phyloP scores from a whole-genome alignment of 305 asterid species.

The Withania somnifera region DNA sequence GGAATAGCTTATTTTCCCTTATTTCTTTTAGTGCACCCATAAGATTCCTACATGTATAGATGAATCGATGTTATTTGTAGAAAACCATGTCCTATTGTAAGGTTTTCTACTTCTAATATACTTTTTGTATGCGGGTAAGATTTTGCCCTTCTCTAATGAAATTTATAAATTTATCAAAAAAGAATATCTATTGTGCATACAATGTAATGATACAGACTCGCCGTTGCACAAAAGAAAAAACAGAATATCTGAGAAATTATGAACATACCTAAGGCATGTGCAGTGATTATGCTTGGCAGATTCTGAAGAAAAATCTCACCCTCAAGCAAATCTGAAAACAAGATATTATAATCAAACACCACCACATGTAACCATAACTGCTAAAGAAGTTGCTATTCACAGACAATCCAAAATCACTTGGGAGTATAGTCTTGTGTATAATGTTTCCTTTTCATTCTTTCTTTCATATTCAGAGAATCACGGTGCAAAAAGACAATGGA shows the following conservation, averaged over 20 bases:
- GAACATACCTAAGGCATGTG: constrained; percentile 74
- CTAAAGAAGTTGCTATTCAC: not conserved
- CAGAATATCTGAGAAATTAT: not conserved
- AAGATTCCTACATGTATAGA: too few species aligned
- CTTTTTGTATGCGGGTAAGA: too few species aligned
- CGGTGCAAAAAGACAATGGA: not conserved
- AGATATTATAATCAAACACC: constrained; percentile 5
- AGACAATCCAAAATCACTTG: not conserved
- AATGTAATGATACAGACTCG: not conserved
- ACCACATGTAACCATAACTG: not conserved
- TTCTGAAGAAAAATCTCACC: constrained; percentile 98
- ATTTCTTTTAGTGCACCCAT: too few species aligned
- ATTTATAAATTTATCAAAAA: too few species aligned
- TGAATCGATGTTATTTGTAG: too few species aligned
- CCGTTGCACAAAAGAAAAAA: not conserved
- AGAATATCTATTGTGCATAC: not conserved
- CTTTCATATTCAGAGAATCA: not conserved
- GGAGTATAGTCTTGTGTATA: not conserved
- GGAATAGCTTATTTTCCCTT: too few species aligned
- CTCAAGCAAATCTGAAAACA: constrained; percentile 65
- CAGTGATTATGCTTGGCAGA: constrained; percentile 87
- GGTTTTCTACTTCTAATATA: too few species aligned
- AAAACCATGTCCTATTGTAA: too few species aligned
- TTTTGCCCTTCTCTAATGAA: too few species aligned
- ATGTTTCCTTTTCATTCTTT: not conserved